Evolutionary conservation across 495 filamentous ascomycete species (phyloP).

Genomic region (Geoglossum glabrum): DNA sequence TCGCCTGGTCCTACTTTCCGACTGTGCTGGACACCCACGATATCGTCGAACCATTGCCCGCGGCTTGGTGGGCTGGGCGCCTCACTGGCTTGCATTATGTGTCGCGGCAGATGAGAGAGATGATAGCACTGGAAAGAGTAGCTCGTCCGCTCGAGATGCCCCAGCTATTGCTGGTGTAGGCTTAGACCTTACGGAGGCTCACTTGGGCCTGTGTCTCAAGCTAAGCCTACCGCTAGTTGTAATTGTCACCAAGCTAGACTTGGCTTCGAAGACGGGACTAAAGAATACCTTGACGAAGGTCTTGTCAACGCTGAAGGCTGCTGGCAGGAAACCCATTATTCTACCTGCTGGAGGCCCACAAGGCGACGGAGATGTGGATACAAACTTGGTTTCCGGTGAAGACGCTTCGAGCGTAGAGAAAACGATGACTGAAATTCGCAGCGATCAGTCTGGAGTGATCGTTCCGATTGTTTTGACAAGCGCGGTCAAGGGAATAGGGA

Average conservation of each 20-base stretch:
- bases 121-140: slow-evolving; percentile 15
- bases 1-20: slow-evolving; percentile 67
- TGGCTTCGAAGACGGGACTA: slow-evolving; percentile 52
- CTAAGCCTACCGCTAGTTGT: slow-evolving; percentile 55
- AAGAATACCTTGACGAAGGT: slow-evolving; percentile 47
- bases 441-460: not conserved
- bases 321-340: slow-evolving; percentile 51
- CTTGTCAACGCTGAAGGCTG: slow-evolving; percentile 56
- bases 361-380: slow-evolving; percentile 30
- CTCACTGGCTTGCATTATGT: slow-evolving; percentile 80
- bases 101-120: slow-evolving; percentile 55
- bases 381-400: slow-evolving; percentile 24
- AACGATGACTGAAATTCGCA: slow-evolving; percentile 9
- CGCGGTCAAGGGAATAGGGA: slow-evolving; percentile 65
- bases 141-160: slow-evolving; percentile 16
- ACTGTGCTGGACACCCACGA: slow-evolving; percentile 75
- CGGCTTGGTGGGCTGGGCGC: slow-evolving; percentile 85
- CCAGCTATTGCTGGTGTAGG: slow-evolving; percentile 25
- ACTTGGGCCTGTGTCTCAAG: slow-evolving; percentile 73
- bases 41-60: slow-evolving; percentile 75
- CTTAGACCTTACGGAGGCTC: slow-evolving; percentile 52
- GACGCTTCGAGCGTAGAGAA: slow-evolving; percentile 25
- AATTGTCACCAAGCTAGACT: slow-evolving; percentile 76
- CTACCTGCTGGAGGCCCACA: slow-evolving; percentile 27
- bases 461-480: slow-evolving; percentile 84